Conservation (phyloP, 2,329 filamentous ascomycete genomes). For the Cephalotrichum gorgonifer region DNA sequence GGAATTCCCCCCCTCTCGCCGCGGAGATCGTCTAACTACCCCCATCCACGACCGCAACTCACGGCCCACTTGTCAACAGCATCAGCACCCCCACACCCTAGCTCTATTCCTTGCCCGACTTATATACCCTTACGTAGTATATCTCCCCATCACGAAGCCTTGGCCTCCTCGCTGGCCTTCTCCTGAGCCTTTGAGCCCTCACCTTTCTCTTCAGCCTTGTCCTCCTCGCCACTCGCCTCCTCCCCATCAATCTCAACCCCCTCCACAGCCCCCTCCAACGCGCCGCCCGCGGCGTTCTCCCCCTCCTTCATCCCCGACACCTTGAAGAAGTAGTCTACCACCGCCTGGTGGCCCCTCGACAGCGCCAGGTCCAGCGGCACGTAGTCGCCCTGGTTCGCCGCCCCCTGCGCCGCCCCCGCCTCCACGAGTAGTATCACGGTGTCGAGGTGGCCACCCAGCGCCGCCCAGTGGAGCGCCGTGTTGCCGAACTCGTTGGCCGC, state of each 20-base stretch:
- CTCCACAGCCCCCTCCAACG: conserved; percentile 18
- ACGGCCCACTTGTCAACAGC: not conserved
- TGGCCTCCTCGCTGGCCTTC: not conserved
- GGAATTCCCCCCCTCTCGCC: too few relatives aligned
- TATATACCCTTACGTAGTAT: not conserved
- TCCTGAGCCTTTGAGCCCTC: not conserved
- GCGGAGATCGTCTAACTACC: not conserved
- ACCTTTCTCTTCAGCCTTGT: conserved; percentile 4
- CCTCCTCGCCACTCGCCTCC: conserved; percentile 26
- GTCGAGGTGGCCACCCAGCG: conserved; percentile 75
- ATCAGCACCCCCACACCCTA: not conserved
- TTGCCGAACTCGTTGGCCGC: conserved; percentile 73
- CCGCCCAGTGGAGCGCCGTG: conserved; percentile 89
- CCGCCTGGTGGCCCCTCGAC: conserved; percentile 55
- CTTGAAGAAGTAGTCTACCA: conserved; percentile 49
- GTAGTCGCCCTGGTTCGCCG: conserved; percentile 77
- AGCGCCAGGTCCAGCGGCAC: conserved; percentile 67
- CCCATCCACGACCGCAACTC: not conserved
- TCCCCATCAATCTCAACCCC: conserved; percentile 28
- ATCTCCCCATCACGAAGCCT: not conserved
- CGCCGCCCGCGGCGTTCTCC: conserved; percentile 20
- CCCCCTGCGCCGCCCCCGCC: conserved; percentile 65
- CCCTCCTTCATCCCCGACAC: conserved; percentile 32
- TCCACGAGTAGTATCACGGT: conserved; percentile 64
- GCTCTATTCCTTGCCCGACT: not conserved